Evolutionary conservation across 331 rosid genomes (phyloP).

Genomic region (Dryas integrifolia): DNA sequence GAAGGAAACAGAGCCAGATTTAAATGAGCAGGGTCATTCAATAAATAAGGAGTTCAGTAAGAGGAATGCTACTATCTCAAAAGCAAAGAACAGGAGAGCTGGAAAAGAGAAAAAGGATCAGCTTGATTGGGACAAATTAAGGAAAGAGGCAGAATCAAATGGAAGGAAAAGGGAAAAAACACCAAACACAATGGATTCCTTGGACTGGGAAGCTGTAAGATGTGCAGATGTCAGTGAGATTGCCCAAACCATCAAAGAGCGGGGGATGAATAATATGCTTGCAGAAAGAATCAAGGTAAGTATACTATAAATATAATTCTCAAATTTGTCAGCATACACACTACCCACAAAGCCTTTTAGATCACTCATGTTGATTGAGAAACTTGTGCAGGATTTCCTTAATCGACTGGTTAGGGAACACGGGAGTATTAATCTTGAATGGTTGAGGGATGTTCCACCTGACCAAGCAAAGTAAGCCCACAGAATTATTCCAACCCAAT

Average conservation of each 20-base stretch:
- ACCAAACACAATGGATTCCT: slow-evolving; percentile 67
- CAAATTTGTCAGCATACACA: neutral
- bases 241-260: slow-evolving; percentile 73
- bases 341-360: slow-evolving; percentile 17
- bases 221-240: slow-evolving; percentile 70
- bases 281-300: slow-evolving; percentile 84
- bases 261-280: slow-evolving; percentile 96
- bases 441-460: slow-evolving; percentile 95
- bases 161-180: slow-evolving; percentile 63
- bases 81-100: slow-evolving; percentile 39
- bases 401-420: slow-evolving; percentile 71
- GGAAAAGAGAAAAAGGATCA: slow-evolving; percentile 45
- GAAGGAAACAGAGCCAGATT: slow-evolving; percentile 36
- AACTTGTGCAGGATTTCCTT: slow-evolving; percentile 68
- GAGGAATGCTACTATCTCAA: slow-evolving; percentile 37
- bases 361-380: slow-evolving; percentile 31
- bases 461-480: slow-evolving; percentile 85
- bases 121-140: slow-evolving; percentile 70
- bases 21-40: slow-evolving; percentile 34
- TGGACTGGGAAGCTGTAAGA: slow-evolving; percentile 96
- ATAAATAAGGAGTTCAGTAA: slow-evolving; percentile 39
- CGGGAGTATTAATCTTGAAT: slow-evolving; percentile 77
- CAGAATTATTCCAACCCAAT: slow-evolving; percentile 24
- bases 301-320: slow-evolving; percentile 16
- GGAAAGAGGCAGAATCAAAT: slow-evolving; percentile 49